Evolutionary conservation across 2,329 filamentous ascomycete genomes (phyloP).

Genomic region (Chrysoporthe deuterocubensis): DNA sequence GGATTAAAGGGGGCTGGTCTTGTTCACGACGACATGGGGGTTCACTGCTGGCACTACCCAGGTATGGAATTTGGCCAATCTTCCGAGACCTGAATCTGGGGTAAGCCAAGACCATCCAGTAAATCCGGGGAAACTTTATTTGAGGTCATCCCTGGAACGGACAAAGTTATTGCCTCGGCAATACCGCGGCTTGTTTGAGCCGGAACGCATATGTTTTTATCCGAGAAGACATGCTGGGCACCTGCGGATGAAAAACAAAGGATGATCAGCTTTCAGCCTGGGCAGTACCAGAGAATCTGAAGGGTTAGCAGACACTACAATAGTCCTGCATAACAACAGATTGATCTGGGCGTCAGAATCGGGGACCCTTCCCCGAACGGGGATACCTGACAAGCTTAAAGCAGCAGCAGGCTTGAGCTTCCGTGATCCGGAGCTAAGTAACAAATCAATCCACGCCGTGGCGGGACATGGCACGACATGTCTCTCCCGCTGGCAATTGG

Average conservation of each 20-base stretch:
- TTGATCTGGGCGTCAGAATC: neutral
- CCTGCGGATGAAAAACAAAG: neutral
- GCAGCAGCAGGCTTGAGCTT: too few relatives aligned
- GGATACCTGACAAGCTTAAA: neutral
- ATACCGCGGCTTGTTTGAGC: neutral
- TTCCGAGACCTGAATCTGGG: neutral
- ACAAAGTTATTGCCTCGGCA: conserved; percentile 6
- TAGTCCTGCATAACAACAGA: neutral
- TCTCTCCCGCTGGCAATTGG: too few relatives aligned
- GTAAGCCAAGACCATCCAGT: neutral
- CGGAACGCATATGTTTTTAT: neutral
- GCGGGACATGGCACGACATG: too few relatives aligned
- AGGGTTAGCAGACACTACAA: neutral
- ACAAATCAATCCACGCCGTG: too few relatives aligned
- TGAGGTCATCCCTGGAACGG: neutral
- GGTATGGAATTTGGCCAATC: neutral
- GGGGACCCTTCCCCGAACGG: neutral
- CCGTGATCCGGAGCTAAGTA: too few relatives aligned
- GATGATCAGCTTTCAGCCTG: neutral
- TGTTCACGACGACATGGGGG: neutral
- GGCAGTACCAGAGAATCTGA: neutral
- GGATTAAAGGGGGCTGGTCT: neutral
- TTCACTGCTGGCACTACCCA: neutral
- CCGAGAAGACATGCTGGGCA: neutral
- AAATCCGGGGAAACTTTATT: neutral